Percentiles rank a stretch among this genome's conserved stretches.
phyloP scores from a whole-genome alignment of 78 protist genomes.

The Blattamonas nauphoetae region DNA sequence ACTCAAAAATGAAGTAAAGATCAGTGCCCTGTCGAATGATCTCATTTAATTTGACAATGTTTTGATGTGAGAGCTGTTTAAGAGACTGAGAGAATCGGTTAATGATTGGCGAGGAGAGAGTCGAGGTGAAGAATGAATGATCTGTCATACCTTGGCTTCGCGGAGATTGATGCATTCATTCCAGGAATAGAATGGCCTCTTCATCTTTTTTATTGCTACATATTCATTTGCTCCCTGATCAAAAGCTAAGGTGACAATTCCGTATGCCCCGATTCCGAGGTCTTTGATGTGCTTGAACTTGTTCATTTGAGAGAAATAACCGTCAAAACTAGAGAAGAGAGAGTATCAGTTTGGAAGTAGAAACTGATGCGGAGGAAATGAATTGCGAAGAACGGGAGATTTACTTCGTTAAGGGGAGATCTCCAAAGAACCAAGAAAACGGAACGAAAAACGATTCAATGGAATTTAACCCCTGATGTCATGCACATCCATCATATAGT shows the following conservation, averaged over 20 bases:
- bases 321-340: too few relatives aligned
- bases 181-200: background rate
- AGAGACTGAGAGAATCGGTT: background rate
- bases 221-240: constrained; percentile 45
- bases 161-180: background rate
- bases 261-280: constrained; percentile 74
- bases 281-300: constrained; percentile 41
- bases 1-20: constrained; percentile 32
- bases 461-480: too few relatives aligned
- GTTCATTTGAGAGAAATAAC: too few relatives aligned
- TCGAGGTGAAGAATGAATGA: background rate
- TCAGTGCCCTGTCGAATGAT: constrained; percentile 1
- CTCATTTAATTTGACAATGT: constrained; percentile 15
- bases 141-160: constrained; percentile 1
- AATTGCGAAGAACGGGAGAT: too few relatives aligned
- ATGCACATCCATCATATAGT: too few relatives aligned
- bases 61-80: constrained; percentile 21
- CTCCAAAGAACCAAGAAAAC: too few relatives aligned
- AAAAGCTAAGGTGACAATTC: constrained; percentile 49
- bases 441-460: too few relatives aligned
- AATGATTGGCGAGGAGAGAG: background rate
- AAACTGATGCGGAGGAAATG: too few relatives aligned
- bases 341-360: too few relatives aligned
- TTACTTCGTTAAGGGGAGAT: too few relatives aligned
- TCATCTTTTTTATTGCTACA: constrained; percentile 35